Evolutionary conservation across 2,329 filamentous ascomycete genomes (phyloP).

Genomic region (Akanthomyces lecanii): DNA sequence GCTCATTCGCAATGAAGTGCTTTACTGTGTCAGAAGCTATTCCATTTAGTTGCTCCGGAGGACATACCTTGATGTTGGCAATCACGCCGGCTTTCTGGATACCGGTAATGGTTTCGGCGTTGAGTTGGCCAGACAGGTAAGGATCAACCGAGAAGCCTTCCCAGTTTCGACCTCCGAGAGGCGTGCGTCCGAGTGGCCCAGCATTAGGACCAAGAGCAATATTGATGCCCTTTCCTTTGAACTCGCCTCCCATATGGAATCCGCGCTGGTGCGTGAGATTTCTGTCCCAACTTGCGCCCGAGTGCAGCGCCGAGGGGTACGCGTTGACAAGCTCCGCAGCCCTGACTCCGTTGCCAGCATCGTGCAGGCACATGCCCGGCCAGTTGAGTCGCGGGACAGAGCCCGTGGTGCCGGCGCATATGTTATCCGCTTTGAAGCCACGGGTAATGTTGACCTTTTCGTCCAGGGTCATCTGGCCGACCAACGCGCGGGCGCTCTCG

Average conservation of each 20-base stretch:
- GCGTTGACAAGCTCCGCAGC: conserved; percentile 46
- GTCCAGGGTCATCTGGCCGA: conserved; percentile 59
- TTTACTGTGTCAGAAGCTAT: conserved; percentile 7
- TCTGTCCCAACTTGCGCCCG: conserved; percentile 50
- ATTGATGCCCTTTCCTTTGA: conserved; percentile 58
- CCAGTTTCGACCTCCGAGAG: conserved; percentile 69
- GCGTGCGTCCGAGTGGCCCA: conserved; percentile 66
- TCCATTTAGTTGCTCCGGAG: rapidly evolving
- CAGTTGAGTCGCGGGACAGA: conserved; percentile 41
- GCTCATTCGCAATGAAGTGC: conserved; percentile 60
- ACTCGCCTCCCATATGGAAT: conserved; percentile 52
- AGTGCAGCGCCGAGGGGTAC: conserved; percentile 45
- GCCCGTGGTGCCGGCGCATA: conserved; percentile 46
- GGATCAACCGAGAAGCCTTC: conserved; percentile 71
- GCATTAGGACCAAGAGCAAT: conserved; percentile 67
- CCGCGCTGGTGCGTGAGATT: conserved; percentile 49
- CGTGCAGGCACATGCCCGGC: conserved; percentile 46
- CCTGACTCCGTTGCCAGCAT: conserved; percentile 46
- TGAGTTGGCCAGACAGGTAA: conserved; percentile 64
- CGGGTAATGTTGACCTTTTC: conserved; percentile 55
- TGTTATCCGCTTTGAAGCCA: conserved; percentile 50
- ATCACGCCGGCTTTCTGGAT: conserved; percentile 77
- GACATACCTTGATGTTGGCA: conserved; percentile 60
- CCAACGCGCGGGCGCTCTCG: conserved; percentile 51
- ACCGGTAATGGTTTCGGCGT: conserved; percentile 67